phyloP scores from a whole-genome alignment of 305 asterid species.

The Ajuga reptans region DNA sequence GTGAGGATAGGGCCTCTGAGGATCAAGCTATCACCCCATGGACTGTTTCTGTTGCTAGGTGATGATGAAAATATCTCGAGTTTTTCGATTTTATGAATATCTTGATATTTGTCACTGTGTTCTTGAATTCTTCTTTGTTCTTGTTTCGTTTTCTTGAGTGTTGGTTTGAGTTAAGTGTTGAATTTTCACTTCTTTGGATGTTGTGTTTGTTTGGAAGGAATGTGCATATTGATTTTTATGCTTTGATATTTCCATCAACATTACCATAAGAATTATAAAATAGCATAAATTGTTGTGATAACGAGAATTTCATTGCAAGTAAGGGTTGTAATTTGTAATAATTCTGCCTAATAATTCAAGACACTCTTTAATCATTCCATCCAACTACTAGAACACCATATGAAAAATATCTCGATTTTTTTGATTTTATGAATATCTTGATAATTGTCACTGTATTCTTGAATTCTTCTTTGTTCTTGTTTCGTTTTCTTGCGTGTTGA shows the following conservation, averaged over 20 bases:
- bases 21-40: conserved; percentile 78
- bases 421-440: background rate
- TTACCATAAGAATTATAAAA: background rate
- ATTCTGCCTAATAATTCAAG: background rate
- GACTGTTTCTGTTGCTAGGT: conserved; percentile 87
- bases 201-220: background rate
- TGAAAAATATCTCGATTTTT: too few relatives aligned
- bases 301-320: background rate
- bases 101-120: background rate
- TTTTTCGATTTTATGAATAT: background rate
- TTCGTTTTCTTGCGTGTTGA: background rate
- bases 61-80: background rate
- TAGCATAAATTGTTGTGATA: background rate
- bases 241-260: background rate
- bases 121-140: background rate
- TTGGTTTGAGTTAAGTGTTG: background rate
- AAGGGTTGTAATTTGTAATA: too few relatives aligned
- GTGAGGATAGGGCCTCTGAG: conserved; percentile 81
- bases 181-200: background rate
- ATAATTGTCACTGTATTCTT: background rate
- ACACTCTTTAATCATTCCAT: background rate
- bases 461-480: background rate
- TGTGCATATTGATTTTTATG: background rate
- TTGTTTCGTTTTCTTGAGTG: background rate
- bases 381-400: background rate